A percentile compares a stretch with the other conserved stretches of the same genome.
Evolutionary conservation across 1,284 basidiomycete genomes (phyloP).

Genomic region (Fomitopsis betulina): DNA sequence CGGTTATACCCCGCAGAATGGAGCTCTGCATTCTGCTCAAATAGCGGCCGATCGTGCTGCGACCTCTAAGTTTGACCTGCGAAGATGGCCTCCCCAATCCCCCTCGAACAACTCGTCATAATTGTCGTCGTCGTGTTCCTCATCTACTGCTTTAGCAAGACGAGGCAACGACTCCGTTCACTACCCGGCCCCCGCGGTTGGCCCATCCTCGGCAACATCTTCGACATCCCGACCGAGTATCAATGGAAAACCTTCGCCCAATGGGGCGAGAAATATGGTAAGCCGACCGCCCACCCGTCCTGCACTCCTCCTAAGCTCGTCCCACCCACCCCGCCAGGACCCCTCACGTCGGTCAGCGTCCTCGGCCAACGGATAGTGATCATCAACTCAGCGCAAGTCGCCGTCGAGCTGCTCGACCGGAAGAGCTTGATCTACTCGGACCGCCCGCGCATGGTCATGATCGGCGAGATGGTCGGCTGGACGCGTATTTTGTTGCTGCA

Average conservation of each 20-base stretch:
- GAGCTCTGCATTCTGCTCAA: neutral
- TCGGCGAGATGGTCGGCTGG: conserved; percentile 60
- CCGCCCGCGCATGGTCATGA: conserved; percentile 42
- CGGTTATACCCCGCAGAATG: neutral
- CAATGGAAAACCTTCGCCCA: conserved; percentile 52
- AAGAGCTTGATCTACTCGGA: conserved; percentile 68
- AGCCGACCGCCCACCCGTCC: neutral
- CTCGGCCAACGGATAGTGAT: conserved; percentile 59
- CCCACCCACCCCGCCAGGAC: conserved; percentile 33
- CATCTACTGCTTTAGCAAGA: conserved; percentile 21
- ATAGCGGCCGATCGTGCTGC: neutral
- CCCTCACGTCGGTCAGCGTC: conserved; percentile 51
- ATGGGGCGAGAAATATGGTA: conserved; percentile 41
- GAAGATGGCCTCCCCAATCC: conserved; percentile 11
- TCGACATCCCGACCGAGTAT: conserved; percentile 15
- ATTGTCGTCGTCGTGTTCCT: conserved; percentile 7
- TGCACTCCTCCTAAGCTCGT: neutral
- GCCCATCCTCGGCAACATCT: conserved; percentile 19
- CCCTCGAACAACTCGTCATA: conserved; percentile 6
- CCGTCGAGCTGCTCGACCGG: conserved; percentile 61
- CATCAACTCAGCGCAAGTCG: conserved; percentile 50
- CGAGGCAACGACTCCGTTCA: conserved; percentile 4
- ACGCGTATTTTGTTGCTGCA: conserved; percentile 56
- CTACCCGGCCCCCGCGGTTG: conserved; percentile 18
- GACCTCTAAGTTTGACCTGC: conserved; percentile 9